Base-by-base conservation (phyloP, 2,329 filamentous ascomycete species). In the Hymenotorrendiella dingleyae region DNA sequence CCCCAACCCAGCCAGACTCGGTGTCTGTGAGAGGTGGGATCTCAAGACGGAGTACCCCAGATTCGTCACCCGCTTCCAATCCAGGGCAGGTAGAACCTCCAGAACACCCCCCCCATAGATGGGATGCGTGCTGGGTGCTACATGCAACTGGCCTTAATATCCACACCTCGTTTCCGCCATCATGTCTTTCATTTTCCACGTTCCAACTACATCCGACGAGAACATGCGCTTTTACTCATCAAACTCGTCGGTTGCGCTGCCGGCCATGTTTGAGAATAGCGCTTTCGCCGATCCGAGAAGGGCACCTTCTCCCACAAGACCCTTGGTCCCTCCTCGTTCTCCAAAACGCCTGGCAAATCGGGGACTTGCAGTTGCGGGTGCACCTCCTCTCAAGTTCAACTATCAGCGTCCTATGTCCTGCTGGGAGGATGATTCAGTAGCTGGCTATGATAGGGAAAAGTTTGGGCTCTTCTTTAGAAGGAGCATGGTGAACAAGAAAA, bases 401-500 rank as follows among this genome's bases (percentile, higher is more conserved):
- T 42, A 49, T 33, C 38, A 49, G 12, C 37, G 42, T n/a, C 49
- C 50, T 36, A 56, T 58, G 6, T 45, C 53, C 20, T 61, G 60
- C 33, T 28, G 35, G 14, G 43, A 19, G 17, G 43, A 47, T 29
- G 34, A 36, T 11, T 39, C 28, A 8, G 30, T 48, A 8, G 40
- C 40, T 8, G 48, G 46, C 1, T 42, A 52, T 3, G 36, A 41
- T 14, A 42, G 44, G 5, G 54, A 58, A 45, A 58, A 54, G 23
- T 30, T 58, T 12, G 32, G 45, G 6, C 46, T 49, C 11, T 21
- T 52, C n/a, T n/a, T n/a, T n/a, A n/a, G n/a, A 28, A 55, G 47
- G 23, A 51, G 43, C 7, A 43, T 45, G 2, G 9, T 52, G 5
- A 28, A 20, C 14, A 53, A 54, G 19, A 57, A 55, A 48, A 55